Conservation (phyloP, 2,329 filamentous ascomycete species). For the Colletotrichum truncatum region DNA sequence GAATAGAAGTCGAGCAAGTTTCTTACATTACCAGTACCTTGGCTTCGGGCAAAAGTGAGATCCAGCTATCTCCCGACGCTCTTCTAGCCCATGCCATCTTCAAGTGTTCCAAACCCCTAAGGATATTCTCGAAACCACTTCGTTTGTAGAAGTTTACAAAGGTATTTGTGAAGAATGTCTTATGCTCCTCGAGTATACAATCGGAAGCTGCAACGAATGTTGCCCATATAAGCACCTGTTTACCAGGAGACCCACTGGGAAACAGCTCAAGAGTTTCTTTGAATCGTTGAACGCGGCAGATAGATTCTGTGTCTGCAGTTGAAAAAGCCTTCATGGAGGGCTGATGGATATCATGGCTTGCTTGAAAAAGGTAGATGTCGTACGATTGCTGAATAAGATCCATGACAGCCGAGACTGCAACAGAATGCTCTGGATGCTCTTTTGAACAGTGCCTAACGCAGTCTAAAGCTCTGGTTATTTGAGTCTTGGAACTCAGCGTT, state of each 20-base stretch:
- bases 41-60: conserved; percentile 34
- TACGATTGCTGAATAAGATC: conserved; percentile 28
- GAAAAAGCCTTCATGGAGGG: background rate
- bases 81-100: conserved; percentile 34
- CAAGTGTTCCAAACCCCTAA: conserved; percentile 35
- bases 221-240: conserved; percentile 38
- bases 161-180: conserved; percentile 33
- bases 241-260: conserved; percentile 32
- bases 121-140: conserved; percentile 36
- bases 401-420: conserved; percentile 13
- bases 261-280: conserved; percentile 35
- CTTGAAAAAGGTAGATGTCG: conserved; percentile 1
- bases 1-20: background rate
- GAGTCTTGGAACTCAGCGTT: background rate
- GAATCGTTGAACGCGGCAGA: conserved; percentile 36
- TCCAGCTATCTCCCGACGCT: conserved; percentile 34
- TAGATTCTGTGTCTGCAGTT: conserved; percentile 2
- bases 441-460: background rate
- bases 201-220: conserved; percentile 38
- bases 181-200: conserved; percentile 37
- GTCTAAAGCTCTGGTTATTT: background rate
- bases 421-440: background rate
- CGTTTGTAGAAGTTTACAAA: conserved; percentile 32
- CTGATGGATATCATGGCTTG: background rate
- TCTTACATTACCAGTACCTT: conserved; percentile 37